A percentile compares a stretch with the other conserved stretches of the same genome.
Evolutionary conservation across 352 stramenopile species (phyloP).

Genomic region (Pythium scleroteichum): DNA sequence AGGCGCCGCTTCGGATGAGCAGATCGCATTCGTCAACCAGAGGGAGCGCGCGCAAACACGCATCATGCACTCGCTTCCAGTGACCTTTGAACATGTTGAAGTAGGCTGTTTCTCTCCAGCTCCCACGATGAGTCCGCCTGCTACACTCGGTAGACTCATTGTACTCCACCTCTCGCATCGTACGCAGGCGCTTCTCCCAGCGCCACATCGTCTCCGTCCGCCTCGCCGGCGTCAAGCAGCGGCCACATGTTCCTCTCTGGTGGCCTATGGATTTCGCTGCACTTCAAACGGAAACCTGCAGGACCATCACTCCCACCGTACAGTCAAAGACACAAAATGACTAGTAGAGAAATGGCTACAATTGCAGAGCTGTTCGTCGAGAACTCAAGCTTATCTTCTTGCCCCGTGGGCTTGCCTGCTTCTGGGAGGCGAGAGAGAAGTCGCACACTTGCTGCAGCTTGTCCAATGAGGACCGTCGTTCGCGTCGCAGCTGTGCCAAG

Average conservation of each 20-base stretch:
- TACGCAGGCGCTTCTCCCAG: not conserved
- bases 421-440: slow-evolving; percentile 34
- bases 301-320: slow-evolving; percentile 25
- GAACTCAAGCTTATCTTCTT: slow-evolving; percentile 20
- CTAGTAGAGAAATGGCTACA: slow-evolving; percentile 6
- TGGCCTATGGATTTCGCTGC: too few species aligned
- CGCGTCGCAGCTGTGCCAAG: slow-evolving; percentile 48
- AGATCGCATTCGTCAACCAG: not conserved
- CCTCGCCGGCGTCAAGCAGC: slow-evolving; percentile 1
- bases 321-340: slow-evolving; percentile 12
- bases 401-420: slow-evolving; percentile 20
- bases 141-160: not conserved
- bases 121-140: not conserved
- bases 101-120: slow-evolving; percentile 1
- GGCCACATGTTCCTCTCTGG: too few species aligned
- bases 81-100: slow-evolving; percentile 5
- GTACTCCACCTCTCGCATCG: not conserved
- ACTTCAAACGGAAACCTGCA: slow-evolving; percentile 19
- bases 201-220: not conserved
- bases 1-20: too few species aligned
- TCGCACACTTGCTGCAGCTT: slow-evolving; percentile 62
- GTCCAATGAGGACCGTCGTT: slow-evolving; percentile 47
- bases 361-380: slow-evolving; percentile 5
- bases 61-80: not conserved
- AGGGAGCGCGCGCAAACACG: not conserved